Percentiles rank a stretch among this genome's conserved stretches.
Evolutionary conservation across 2,329 filamentous ascomycete species (phyloP).

Genomic region (Scedosporium boydii): DNA sequence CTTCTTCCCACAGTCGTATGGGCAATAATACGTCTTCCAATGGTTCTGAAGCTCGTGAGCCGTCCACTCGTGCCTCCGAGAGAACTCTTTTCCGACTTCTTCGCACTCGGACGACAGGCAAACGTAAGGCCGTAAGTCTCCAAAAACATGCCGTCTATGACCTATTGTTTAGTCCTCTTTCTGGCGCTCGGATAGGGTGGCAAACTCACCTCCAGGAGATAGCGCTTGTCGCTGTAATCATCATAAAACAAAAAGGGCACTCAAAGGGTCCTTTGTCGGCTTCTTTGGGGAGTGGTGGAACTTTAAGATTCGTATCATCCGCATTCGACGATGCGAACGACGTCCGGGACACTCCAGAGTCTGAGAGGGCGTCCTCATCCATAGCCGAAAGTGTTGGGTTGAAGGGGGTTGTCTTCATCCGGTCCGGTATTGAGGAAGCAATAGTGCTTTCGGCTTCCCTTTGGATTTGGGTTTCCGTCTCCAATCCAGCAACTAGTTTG

Average conservation of each 20-base stretch:
- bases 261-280: slow-evolving; percentile 20
- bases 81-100: slow-evolving; percentile 12
- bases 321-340: slow-evolving; percentile 19
- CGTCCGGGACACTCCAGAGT: slow-evolving; percentile 16
- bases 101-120: slow-evolving; percentile 21
- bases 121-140: slow-evolving; percentile 27
- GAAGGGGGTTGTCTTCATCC: slow-evolving; percentile 7
- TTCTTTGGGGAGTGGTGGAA: slow-evolving; percentile 15
- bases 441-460: slow-evolving; percentile 11
- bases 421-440: slow-evolving; percentile 14
- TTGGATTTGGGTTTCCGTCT: slow-evolving; percentile 10
- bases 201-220: slow-evolving; percentile 21
- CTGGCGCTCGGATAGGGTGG: background rate
- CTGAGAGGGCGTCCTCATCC: slow-evolving; percentile 14
- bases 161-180: background rate
- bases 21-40: slow-evolving; percentile 11
- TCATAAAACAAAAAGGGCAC: slow-evolving; percentile 29
- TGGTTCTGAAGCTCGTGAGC: slow-evolving; percentile 15
- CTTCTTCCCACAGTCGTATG: no score
- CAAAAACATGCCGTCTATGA: slow-evolving; percentile 24
- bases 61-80: slow-evolving; percentile 15
- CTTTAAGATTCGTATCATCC: slow-evolving; percentile 7
- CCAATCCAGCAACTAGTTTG: slow-evolving; percentile 19
- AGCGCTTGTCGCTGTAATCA: slow-evolving; percentile 17
- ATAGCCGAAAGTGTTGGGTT: background rate